These are phyloP conservation scores for Onygenales sp. DNA, from an alignment of 2,329 filamentous ascomycete species.

Conservation along the genomic window DNA sequence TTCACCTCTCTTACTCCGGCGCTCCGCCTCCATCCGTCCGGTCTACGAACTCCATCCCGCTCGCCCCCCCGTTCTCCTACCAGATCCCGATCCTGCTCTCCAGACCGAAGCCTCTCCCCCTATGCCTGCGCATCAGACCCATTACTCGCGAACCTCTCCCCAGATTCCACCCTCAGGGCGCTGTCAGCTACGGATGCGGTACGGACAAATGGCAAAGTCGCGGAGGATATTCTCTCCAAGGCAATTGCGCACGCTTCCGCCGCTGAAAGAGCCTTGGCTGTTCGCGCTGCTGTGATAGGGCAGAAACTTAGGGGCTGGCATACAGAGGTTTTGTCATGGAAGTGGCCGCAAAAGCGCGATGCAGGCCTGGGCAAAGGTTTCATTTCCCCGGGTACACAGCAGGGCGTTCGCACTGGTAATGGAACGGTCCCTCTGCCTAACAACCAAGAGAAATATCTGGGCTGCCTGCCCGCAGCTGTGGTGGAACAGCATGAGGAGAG, in stretches of 20 bases:
- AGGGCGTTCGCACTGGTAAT: conserved; percentile 11
- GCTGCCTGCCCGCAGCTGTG: conserved; percentile 57
- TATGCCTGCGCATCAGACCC: conserved; percentile 33
- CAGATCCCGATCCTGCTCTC: conserved; percentile 28
- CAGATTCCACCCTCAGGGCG: conserved; percentile 43
- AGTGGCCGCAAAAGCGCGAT: conserved; percentile 41
- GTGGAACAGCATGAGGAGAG: conserved; percentile 62
- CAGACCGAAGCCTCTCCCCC: conserved; percentile 26
- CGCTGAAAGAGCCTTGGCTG: conserved; percentile 49
- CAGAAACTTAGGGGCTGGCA: conserved; percentile 51
- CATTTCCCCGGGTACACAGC: conserved; percentile 9
- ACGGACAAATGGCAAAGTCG: conserved; percentile 25
- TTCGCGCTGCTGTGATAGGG: conserved; percentile 49
- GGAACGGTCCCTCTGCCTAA: conserved; percentile 16
- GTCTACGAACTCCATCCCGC: conserved; percentile 12
- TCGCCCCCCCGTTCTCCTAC: conserved; percentile 21
- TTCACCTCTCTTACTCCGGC: conserved; percentile 21
- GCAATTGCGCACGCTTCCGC: conserved; percentile 48
- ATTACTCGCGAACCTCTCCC: conserved; percentile 44
- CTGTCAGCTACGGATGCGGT: conserved; percentile 36
- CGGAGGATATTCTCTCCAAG: conserved; percentile 32
- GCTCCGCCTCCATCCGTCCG: conserved; percentile 14
- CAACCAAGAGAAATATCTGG: conserved; percentile 44
- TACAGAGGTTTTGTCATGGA: conserved; percentile 49
- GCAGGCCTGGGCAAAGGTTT: conserved; percentile 34